Base-by-base conservation (phyloP, 805 yeast species). In the Saccharomycopsis sp. region DNA sequence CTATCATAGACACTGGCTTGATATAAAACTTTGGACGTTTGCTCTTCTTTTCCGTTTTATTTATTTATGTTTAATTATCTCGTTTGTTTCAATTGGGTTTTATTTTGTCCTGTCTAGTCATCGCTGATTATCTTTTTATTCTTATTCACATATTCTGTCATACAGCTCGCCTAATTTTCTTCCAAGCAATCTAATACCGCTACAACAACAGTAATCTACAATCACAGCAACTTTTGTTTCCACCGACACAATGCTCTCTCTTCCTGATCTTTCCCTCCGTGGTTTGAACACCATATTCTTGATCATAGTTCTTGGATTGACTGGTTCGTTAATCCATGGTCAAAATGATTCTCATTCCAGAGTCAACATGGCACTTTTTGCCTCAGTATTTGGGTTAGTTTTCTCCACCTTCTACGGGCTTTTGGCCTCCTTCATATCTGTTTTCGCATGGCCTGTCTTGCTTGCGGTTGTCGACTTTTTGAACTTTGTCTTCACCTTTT, bases 401-500 rank as follows among this genome's bases (percentile, higher is more conserved):
- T 83, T 92, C 57, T 89, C 94, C 51, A 79, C 89, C 37, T 70
- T 94, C 66, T 90, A 88, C 70, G 96, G 96, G 61, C 65, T 85
- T 37, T 71, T 80, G 55, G 97, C 97, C 46, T 83, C 80, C 76
- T 83, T 94, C 66, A 68, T 89, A 64, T 82, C 84, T 61, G 83
- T 83, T 66, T 78, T 92, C 62, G 96, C 96, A 50, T 88, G 95
- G 87, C 98, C 98, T 65, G 72, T 89, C 54, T 72, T 91, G 65
- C 73, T 89, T 70, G 83, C 86, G 60, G 66, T 76, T 57, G 76
- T 89, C 69, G 99, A 94, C 79, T 85, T 90, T 76, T 78, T 94
- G 74, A 91, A 91, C 81, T 75, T 84, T 66, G 87, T 91, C 66
- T 94, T 94, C 84, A 84, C 97, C 58, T 89, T 94, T 73, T 84